Conservation (phyloP, 805 yeast genomes). For the Alloascoidea africana region DNA sequence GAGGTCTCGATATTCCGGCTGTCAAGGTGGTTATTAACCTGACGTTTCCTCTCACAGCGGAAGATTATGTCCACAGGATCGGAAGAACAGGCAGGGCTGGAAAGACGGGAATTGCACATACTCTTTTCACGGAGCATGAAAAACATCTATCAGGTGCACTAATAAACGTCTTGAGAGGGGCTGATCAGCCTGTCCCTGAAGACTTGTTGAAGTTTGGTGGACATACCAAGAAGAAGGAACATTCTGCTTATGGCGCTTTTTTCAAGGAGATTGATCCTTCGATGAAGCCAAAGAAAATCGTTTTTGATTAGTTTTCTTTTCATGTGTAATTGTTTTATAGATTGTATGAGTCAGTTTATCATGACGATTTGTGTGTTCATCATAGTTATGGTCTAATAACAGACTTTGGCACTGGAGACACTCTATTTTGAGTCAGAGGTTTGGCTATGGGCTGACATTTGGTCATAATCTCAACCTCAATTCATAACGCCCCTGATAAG, state of each 20-base stretch:
- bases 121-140: conserved; percentile 92
- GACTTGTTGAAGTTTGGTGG: conserved; percentile 92
- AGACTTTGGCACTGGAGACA: no score
- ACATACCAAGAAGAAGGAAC: conserved; percentile 95
- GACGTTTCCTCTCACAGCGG: conserved; percentile 92
- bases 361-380: no score
- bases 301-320: conserved; percentile 54
- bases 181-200: conserved; percentile 90
- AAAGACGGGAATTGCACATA: conserved; percentile 85
- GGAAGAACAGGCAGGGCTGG: conserved; percentile 99
- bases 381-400: no score
- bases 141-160: conserved; percentile 92
- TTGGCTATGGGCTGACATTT: no score
- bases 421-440: no score
- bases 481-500: no score
- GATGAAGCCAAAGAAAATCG: conserved; percentile 79
- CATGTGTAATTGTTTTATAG: no score
- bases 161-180: conserved; percentile 84
- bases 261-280: conserved; percentile 82
- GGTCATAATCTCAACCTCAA: no score
- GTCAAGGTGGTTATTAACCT: conserved; percentile 90
- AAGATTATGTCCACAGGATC: conserved; percentile 93
- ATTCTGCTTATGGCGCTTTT: conserved; percentile 96
- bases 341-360: no score
- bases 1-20: conserved; percentile 95